phyloP scores from a whole-genome alignment of 1,139 yeast species.

The Wickerhamomyces sp. region DNA sequence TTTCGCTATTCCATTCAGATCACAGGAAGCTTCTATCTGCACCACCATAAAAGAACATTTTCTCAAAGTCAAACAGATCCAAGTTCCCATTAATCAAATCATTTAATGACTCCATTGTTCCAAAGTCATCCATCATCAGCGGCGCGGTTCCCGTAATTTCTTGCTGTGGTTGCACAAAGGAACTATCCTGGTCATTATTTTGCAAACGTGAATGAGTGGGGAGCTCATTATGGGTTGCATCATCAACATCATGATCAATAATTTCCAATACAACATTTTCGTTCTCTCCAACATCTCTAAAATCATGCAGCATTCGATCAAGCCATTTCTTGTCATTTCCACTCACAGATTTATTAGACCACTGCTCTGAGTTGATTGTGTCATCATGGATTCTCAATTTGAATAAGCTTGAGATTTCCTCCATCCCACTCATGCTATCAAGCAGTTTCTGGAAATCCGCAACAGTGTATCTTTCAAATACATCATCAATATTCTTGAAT shows the following conservation, averaged over 20 bases:
- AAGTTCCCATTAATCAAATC: background rate
- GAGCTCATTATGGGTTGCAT: background rate
- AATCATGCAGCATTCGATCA: constrained; percentile 11
- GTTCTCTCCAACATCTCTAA: background rate
- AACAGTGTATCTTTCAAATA: constrained; percentile 9
- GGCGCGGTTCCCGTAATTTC: too few species aligned
- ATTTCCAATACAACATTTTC: background rate
- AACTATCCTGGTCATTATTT: background rate
- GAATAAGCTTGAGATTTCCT: constrained; percentile 2
- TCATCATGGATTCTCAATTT: constrained; percentile 1
- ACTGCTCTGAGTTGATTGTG: constrained; percentile 2
- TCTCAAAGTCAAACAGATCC: constrained; percentile 1
- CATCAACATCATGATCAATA: background rate
- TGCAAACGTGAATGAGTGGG: background rate
- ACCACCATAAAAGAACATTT: constrained; percentile 1
- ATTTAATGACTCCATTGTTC: background rate
- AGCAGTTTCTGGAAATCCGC: constrained; percentile 11
- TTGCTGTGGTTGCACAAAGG: background rate
- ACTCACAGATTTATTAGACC: constrained; percentile 5
- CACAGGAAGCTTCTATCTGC: background rate
- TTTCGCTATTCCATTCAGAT: too few species aligned
- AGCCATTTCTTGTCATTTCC: constrained; percentile 19
- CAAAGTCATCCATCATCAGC: background rate
- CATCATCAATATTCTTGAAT: constrained; percentile 11
- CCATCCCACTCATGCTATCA: constrained; percentile 4